phyloP scores from a whole-genome alignment of 2,329 filamentous ascomycete species.

The Hypoxylon sp. region DNA sequence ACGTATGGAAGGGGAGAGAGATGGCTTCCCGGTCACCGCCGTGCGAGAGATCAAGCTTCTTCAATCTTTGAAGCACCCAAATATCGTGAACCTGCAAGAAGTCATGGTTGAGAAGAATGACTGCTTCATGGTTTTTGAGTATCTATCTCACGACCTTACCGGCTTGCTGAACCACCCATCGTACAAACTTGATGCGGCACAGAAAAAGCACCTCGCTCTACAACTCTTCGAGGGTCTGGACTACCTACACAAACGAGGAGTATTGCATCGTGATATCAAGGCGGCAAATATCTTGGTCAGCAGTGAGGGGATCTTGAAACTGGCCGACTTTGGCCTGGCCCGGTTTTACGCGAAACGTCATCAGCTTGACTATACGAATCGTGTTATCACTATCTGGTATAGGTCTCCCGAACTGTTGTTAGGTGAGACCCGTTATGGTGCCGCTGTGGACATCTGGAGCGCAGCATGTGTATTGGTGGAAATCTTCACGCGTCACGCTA shows the following conservation, averaged over 20 bases:
- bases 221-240: conserved; percentile 95
- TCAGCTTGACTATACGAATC: conserved; percentile 96
- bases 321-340: conserved; percentile 95
- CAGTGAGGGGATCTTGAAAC: conserved; percentile 87
- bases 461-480: conserved; percentile 97
- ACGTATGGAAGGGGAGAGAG: conserved; percentile 91
- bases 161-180: conserved; percentile 94
- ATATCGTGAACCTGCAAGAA: conserved; percentile 86
- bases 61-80: conserved; percentile 85
- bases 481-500: conserved; percentile 92
- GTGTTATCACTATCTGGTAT: conserved; percentile 99
- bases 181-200: conserved; percentile 84
- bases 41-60: conserved; percentile 92
- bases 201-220: conserved; percentile 92
- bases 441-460: conserved; percentile 95
- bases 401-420: conserved; percentile 89
- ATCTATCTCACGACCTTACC: conserved; percentile 94
- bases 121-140: conserved; percentile 99
- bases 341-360: conserved; percentile 95
- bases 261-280: conserved; percentile 97
- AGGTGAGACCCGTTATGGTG: conserved; percentile 90
- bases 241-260: conserved; percentile 92
- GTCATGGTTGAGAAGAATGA: conserved; percentile 99
- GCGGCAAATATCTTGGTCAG: conserved; percentile 97
- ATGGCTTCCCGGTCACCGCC: conserved; percentile 91